Evolutionary conservation across 306 rosid species (phyloP), one percentile per base, ranked within the genome.

Genomic region (Trichosanthes cucumerina): DNA sequence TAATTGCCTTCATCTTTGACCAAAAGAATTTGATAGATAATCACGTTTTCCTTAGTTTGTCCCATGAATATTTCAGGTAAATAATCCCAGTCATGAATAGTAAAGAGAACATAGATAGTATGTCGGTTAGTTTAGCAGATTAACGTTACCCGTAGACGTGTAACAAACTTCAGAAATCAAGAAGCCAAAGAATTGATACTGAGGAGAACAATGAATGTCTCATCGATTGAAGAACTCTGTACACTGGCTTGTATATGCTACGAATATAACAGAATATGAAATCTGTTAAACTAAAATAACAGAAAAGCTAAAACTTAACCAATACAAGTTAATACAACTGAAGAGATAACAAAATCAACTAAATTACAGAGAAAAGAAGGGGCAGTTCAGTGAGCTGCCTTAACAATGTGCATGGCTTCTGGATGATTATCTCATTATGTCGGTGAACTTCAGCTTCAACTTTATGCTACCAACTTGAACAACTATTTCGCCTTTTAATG

Each of bases 381-480:
- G 47, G 12, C 47, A 43, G 47, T 43, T 36, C 47, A 43, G 9
- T 43, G 47, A 43, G 47, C 26, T 41, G 11, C 31, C 26, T 18
- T n/a, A 43, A 26, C 26, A 24, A 53, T 52, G 64, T 83, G 80
- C 72, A 66, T 58, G 64, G 56, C 83, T 81, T 71, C 83, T 79
- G 12, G 16, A 19, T 52, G 7, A 54, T 84, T 76, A 92, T 79
- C 78, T 83, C 82, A 82, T 82, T 84, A 92, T 80, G 83, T 92
- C 97, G 0, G 77, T 69, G 77, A 90, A 58, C 86, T 88, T 92
- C 78, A 92, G 71, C 87, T 91, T 92, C 93, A 92, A 63, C 86
- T 89, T 95, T 87, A 95, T 85, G 86, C 60, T 85, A 83, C 97
- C 99, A 31, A 92, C 90, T 88, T 86, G 97, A 86, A 92, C 97